These are phyloP conservation scores for Trichosporon faecale DNA, from an alignment of 1,284 basidiomycete genomes.

Conservation along the genomic window DNA sequence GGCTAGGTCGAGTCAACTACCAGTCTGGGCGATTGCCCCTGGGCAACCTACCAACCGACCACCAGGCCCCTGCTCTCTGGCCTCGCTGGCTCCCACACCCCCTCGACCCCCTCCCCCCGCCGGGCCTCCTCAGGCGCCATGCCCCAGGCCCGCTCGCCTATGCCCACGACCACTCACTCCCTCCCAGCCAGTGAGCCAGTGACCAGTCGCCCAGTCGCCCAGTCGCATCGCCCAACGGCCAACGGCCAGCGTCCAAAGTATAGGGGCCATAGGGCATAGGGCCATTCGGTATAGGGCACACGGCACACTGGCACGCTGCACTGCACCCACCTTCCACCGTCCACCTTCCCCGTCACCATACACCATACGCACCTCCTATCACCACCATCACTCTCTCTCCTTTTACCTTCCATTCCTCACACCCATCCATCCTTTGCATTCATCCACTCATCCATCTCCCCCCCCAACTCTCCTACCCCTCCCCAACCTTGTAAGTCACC, in stretches of 20 bases:
- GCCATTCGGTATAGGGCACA: neutral
- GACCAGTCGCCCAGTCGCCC: neutral
- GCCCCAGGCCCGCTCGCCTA: neutral
- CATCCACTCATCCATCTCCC: conserved; percentile 17
- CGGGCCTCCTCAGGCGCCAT: neutral
- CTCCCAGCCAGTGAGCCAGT: neutral
- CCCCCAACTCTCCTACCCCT: conserved; percentile 12
- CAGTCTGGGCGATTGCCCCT: conserved; percentile 8
- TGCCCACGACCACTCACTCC: neutral
- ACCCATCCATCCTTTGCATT: conserved; percentile 15
- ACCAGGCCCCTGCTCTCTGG: conserved; percentile 1
- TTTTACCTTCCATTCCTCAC: conserved; percentile 14
- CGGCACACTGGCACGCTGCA: neutral
- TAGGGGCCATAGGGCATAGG: neutral
- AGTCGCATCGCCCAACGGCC: neutral
- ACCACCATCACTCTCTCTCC: conserved; percentile 11
- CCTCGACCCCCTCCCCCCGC: no score
- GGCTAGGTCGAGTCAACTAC: neutral
- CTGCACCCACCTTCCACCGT: conserved; percentile 7
- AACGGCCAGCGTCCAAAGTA: conserved; percentile 6
- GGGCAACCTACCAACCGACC: neutral
- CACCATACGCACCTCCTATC: conserved; percentile 4
- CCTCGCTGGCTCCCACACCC: neutral
- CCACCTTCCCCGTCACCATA: conserved; percentile 10
- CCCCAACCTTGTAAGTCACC: conserved; percentile 21